Conservation (phyloP, 2,329 filamentous ascomycete species). For the Harringtonia aguacate region DNA sequence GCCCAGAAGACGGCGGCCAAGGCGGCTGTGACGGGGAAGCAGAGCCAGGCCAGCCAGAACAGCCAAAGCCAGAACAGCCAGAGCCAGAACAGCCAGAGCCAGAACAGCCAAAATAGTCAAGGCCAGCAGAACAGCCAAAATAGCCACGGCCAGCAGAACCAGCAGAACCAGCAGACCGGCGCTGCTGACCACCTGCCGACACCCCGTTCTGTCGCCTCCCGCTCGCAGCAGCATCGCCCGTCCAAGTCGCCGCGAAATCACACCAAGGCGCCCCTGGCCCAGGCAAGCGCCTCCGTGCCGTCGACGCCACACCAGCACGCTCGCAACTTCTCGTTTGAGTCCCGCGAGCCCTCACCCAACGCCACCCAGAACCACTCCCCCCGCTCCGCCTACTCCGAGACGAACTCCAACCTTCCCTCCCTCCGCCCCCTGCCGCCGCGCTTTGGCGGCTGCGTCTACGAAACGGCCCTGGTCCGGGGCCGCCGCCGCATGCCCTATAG, state of each 20-base stretch:
- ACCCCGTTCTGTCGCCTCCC: not conserved
- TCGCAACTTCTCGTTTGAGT: constrained; percentile 70
- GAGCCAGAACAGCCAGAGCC: constrained; percentile 17
- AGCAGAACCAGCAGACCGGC: not conserved
- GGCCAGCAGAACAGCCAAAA: not conserved
- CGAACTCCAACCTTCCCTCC: constrained; percentile 62
- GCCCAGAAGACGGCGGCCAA: constrained; percentile 41
- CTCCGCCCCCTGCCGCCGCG: constrained; percentile 52
- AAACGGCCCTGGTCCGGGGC: constrained; percentile 73
- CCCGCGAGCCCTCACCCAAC: constrained; percentile 69
- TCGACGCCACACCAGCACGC: constrained; percentile 88
- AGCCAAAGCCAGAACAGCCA: constrained; percentile 14
- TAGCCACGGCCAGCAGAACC: not conserved
- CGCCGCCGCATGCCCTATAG: constrained; percentile 87
- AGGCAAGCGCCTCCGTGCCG: constrained; percentile 85
- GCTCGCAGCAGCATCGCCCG: constrained; percentile 16
- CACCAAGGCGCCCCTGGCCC: constrained; percentile 22
- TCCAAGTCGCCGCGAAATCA: constrained; percentile 16
- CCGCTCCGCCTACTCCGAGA: constrained; percentile 81
- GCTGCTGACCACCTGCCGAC: constrained; percentile 4
- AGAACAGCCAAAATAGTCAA: constrained; percentile 2
- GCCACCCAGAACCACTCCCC: constrained; percentile 72
- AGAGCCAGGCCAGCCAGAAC: not conserved
- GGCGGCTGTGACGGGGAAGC: constrained; percentile 29
- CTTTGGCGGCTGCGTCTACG: constrained; percentile 66